Conservation (phyloP, 192 early-diverging fungal species). For the Linnemannia elongata region DNA sequence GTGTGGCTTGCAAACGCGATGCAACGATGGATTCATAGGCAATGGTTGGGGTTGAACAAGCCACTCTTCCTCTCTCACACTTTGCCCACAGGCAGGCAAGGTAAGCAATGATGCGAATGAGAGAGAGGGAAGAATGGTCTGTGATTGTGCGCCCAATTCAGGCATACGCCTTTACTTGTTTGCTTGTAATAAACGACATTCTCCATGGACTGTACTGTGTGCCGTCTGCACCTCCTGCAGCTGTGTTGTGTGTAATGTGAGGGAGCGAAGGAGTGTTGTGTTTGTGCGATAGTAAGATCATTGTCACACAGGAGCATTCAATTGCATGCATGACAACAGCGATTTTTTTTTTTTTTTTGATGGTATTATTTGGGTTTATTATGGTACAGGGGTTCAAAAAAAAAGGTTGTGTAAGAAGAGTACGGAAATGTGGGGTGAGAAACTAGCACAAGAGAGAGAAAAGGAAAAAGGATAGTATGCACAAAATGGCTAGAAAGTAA, state of each 20-base stretch:
- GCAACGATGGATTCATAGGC: neutral
- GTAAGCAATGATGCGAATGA: too few species aligned
- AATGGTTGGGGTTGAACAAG: neutral
- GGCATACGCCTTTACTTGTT: too few species aligned
- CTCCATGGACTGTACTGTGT: too few species aligned
- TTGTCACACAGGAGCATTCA: neutral
- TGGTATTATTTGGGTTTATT: constrained; percentile 20
- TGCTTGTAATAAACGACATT: too few species aligned
- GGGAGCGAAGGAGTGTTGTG: neutral
- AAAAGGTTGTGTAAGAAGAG: neutral
- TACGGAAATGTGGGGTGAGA: neutral
- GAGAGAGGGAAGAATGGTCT: too few species aligned
- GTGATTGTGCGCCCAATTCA: too few species aligned
- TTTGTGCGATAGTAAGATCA: neutral
- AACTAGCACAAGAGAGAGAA: neutral
- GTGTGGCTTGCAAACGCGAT: neutral
- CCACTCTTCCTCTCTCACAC: neutral
- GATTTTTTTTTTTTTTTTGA: neutral
- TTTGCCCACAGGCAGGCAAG: too few species aligned
- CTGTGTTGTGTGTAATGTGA: neutral
- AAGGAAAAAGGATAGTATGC: neutral
- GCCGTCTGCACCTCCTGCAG: too few species aligned
- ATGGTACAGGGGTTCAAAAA: constrained; percentile 16
- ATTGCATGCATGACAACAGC: neutral
- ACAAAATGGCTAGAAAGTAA: neutral